A percentile compares a stretch with the other conserved stretches of the same genome.
These are phyloP conservation scores for Heterobasidion irregulare DNA, from an alignment of 1,284 basidiomycete genomes.

Conservation along the genomic window DNA sequence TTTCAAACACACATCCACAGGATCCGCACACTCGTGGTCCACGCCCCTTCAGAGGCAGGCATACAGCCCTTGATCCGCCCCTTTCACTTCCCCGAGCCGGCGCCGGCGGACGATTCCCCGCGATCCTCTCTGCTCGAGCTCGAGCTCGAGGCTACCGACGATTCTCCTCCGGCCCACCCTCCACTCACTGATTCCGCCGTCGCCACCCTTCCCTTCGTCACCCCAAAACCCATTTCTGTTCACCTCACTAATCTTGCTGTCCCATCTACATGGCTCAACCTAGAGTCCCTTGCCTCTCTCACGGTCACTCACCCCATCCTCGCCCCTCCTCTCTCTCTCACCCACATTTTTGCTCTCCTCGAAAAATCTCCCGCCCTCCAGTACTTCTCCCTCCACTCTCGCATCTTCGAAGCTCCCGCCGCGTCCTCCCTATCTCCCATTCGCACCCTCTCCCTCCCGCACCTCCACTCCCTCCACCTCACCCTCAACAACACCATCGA, in stretches of 20 bases:
- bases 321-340: not conserved
- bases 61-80: not conserved
- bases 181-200: not conserved
- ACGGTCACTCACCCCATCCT: not conserved
- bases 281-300: not conserved
- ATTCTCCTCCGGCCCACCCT: not conserved
- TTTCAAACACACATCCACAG: not conserved
- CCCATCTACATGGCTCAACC: not conserved
- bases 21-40: not conserved
- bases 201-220: not conserved
- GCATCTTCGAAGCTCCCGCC: not conserved
- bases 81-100: not conserved
- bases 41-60: not conserved
- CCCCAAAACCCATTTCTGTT: not conserved
- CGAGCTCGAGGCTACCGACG: not conserved
- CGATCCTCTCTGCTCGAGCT: not conserved
- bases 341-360: not conserved
- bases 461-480: conserved; percentile 31
- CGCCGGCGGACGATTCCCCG: not conserved
- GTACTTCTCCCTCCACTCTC: not conserved
- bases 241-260: not conserved
- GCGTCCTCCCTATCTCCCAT: not conserved
- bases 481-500: conserved; percentile 45
- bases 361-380: not conserved
- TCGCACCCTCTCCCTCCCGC: not conserved